phyloP scores from a whole-genome alignment of 2,329 filamentous ascomycete species.

The Uncinocarpus reesii region DNA sequence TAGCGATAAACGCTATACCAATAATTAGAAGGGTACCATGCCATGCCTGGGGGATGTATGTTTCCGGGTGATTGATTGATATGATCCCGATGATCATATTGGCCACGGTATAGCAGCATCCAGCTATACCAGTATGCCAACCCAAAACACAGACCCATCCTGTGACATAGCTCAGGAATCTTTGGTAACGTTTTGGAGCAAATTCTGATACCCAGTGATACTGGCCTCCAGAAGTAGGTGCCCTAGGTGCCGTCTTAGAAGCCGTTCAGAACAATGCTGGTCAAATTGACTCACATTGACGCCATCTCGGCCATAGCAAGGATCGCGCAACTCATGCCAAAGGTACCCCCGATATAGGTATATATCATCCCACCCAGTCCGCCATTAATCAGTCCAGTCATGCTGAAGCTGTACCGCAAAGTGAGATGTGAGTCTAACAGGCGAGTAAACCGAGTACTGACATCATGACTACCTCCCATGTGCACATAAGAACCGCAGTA shows the following conservation, averaged over 20 bases:
- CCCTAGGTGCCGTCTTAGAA: constrained; percentile 21
- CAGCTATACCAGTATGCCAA: constrained; percentile 25
- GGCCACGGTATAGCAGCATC: constrained; percentile 22
- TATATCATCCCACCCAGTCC: constrained; percentile 14
- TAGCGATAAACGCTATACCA: constrained; percentile 25
- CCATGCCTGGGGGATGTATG: constrained; percentile 24
- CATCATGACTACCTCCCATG: constrained; percentile 16
- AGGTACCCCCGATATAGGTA: constrained; percentile 13
- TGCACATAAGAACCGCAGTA: constrained; percentile 17
- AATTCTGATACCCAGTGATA: constrained; percentile 39
- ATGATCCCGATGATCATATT: constrained; percentile 29
- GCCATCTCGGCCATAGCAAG: constrained; percentile 15
- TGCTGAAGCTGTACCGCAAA: constrained; percentile 7
- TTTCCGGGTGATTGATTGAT: constrained; percentile 23
- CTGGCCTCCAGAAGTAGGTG: constrained; percentile 34
- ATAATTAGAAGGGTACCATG: constrained; percentile 32
- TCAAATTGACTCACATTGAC: constrained; percentile 17
- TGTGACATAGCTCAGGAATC: constrained; percentile 26
- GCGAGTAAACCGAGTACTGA: neutral
- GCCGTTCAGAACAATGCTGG: constrained; percentile 1
- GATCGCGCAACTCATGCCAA: constrained; percentile 10
- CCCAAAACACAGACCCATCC: constrained; percentile 27
- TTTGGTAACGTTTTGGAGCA: constrained; percentile 30
- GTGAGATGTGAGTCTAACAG: neutral
- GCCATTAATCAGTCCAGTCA: constrained; percentile 11